Evolutionary conservation across 371 early-diverging fungal species (phyloP).

Genomic region (Lichtheimia hyalospora): DNA sequence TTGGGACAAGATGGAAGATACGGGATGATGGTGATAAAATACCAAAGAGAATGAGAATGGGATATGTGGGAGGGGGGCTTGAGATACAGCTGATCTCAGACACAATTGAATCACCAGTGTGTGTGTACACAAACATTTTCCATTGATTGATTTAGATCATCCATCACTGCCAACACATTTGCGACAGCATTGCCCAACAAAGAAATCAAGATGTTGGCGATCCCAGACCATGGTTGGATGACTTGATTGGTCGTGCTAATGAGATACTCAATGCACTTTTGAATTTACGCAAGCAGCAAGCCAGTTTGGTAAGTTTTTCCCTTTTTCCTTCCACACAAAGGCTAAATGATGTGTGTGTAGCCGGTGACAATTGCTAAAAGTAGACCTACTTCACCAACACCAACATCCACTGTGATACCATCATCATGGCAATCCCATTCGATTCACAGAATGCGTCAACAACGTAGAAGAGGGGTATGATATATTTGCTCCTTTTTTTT

Average conservation of each 20-base stretch:
- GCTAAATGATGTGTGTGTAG: no score
- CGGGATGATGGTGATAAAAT: no score
- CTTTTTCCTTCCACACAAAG: not conserved
- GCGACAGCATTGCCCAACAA: constrained; percentile 25
- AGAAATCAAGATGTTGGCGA: constrained; percentile 13
- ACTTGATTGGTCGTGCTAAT: constrained; percentile 45
- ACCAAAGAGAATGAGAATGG: no score
- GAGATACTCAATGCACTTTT: constrained; percentile 43
- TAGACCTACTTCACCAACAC: not conserved
- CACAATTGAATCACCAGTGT: no score
- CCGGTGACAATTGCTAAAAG: no score
- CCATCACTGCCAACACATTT: constrained; percentile 26
- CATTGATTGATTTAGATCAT: constrained; percentile 18
- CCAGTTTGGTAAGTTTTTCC: not conserved
- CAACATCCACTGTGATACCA: not conserved
- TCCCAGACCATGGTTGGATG: constrained; percentile 40
- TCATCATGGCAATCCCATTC: not conserved
- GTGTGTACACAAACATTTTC: not conserved
- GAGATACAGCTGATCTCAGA: no score
- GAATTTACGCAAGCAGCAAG: constrained; percentile 43
- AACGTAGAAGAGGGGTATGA: not conserved
- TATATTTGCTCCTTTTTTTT: no score
- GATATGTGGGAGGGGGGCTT: no score
- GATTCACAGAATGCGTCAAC: not conserved
- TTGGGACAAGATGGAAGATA: no score